A percentile compares a stretch with the other conserved stretches of the same genome.
Conservation (phyloP, 768 basidiomycete genomes). For the Boletus edulis region DNA sequence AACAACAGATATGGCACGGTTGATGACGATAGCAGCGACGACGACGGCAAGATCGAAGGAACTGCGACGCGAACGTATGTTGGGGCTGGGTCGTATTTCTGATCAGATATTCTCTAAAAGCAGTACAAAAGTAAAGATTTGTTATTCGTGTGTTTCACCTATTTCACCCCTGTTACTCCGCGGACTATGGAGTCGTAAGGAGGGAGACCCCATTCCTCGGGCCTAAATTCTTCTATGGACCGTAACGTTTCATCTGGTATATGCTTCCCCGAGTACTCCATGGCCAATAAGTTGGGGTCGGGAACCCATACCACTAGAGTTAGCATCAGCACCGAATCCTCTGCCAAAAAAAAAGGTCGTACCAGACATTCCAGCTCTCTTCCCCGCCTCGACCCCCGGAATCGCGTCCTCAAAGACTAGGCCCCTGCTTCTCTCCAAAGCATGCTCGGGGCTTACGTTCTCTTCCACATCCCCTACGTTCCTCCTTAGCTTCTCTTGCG, state of each 20-base stretch:
- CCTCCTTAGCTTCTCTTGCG: slow-evolving; percentile 53
- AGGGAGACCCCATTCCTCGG: slow-evolving; percentile 82
- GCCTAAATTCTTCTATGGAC: slow-evolving; percentile 72
- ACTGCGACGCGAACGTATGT: slow-evolving; percentile 30
- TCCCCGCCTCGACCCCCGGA: slow-evolving; percentile 75
- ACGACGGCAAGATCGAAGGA: slow-evolving; percentile 7
- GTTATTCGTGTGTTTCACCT: not conserved
- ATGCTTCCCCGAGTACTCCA: slow-evolving; percentile 48
- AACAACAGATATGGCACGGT: not conserved
- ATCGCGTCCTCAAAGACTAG: slow-evolving; percentile 84
- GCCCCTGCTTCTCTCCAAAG: slow-evolving; percentile 54
- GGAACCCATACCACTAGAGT: slow-evolving; percentile 80
- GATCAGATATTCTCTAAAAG: not conserved
- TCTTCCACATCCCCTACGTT: slow-evolving; percentile 51
- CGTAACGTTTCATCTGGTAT: slow-evolving; percentile 55
- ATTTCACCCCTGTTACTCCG: not conserved
- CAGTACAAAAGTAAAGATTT: not conserved
- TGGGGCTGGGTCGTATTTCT: slow-evolving; percentile 47
- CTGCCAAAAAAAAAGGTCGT: slow-evolving; percentile 14
- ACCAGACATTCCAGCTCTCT: slow-evolving; percentile 87
- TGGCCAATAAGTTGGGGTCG: slow-evolving; percentile 59
- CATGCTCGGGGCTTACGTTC: slow-evolving; percentile 33
- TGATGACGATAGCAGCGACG: slow-evolving; percentile 23
- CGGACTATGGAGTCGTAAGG: slow-evolving; percentile 42
- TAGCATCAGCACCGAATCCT: not conserved